Evolutionary conservation across 306 rosid genomes (phyloP), one percentile per base, ranked within the genome.

Genomic region (Acacia crassicarpa): DNA sequence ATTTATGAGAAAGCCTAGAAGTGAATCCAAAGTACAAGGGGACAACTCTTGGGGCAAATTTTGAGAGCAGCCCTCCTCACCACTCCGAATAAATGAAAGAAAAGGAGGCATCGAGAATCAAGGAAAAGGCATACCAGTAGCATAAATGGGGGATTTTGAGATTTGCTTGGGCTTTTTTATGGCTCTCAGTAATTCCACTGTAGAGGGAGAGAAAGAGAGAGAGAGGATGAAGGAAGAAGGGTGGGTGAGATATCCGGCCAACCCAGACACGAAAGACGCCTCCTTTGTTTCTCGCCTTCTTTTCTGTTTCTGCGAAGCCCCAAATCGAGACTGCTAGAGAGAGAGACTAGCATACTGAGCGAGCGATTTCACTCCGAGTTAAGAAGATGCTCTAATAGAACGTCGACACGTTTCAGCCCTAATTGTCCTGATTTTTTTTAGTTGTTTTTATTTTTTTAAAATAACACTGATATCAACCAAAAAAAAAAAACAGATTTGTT

Each of bases 101-200:
- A 76, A 80, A 49, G 44, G 81, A 71, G 84, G 75, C 83, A 84
- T 70, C n/a, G 81, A 80, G 82, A 78, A 80, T 66, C 75, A 44
- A 82, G 58, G 3, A 45, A 67, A 80, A 82, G 72, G 77, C 87
- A 71, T 87, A 85, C 86, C 88, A 82, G 88, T 72, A 45, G 16
- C 61, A 54, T 38, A 72, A 82, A 72, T 76, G 62, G 74, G 54
- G 81, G 85, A 79, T 80, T 80, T 68, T 80, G 75, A 68, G 90
- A 88, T 80, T 87, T 83, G 88, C 85, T 77, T 84, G 79, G 78
- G 84, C 66, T 77, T 53, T 72, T 23, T 76, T 83, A 46, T 78
- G 72, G 72, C 79, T 80, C 71, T 79, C 72, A 27, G 74, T 67
- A 22, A 61, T 67, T 72, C 73, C 75, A 16, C 78, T 67, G 73